Conservation (phyloP, 345 rosid species). For the Odontarrhena argentea region DNA sequence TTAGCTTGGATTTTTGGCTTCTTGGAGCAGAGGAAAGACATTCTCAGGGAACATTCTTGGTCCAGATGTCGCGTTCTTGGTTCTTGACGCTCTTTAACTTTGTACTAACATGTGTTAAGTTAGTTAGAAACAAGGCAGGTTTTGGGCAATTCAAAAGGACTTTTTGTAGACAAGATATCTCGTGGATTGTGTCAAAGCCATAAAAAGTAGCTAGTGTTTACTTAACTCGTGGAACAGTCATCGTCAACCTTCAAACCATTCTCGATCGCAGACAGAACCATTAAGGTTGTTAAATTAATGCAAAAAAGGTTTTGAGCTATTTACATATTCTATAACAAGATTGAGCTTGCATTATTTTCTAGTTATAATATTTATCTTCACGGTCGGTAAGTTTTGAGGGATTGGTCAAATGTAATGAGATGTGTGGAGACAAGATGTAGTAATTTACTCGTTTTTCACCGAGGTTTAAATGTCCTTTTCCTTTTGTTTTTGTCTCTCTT, state of each 20-base stretch:
- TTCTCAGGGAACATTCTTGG: constrained; percentile 43
- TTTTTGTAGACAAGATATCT: constrained; percentile 41
- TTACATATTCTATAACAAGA: not conserved
- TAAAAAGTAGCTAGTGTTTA: constrained; percentile 9
- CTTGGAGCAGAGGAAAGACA: constrained; percentile 31
- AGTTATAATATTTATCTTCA: constrained; percentile 13
- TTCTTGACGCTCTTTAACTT: constrained; percentile 34
- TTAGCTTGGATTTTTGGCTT: constrained; percentile 34
- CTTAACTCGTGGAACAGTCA: constrained; percentile 22
- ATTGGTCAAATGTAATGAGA: constrained; percentile 24
- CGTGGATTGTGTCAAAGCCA: constrained; percentile 30
- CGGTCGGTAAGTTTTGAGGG: constrained; percentile 32
- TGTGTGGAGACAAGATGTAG: constrained; percentile 34
- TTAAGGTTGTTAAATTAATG: constrained; percentile 25
- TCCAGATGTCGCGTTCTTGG: constrained; percentile 35
- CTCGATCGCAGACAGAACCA: constrained; percentile 33
- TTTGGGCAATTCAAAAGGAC: constrained; percentile 32
- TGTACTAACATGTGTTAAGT: constrained; percentile 31
- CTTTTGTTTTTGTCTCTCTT: constrained; percentile 28
- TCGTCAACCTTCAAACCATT: constrained; percentile 37
- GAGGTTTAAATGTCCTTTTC: constrained; percentile 40
- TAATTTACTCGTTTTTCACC: constrained; percentile 40
- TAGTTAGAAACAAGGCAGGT: constrained; percentile 25
- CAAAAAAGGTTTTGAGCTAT: constrained; percentile 9
- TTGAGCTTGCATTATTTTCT: constrained; percentile 8